phyloP scores from a whole-genome alignment of 2,329 filamentous ascomycete genomes.

The Aspergillus ochraceoroseus region DNA sequence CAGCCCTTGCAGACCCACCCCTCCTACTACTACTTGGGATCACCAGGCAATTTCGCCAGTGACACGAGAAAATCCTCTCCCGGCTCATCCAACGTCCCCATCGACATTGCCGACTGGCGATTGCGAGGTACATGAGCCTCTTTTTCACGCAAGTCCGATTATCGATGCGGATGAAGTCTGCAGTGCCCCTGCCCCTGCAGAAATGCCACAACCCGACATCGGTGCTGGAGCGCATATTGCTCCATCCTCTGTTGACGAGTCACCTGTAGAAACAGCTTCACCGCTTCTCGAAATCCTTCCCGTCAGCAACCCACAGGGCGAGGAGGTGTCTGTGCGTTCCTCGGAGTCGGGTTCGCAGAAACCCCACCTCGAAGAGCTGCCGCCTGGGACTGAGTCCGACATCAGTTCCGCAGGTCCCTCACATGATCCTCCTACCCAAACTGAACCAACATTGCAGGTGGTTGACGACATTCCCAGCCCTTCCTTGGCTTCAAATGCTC shows the following conservation, averaged over 20 bases:
- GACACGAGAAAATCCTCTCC: background rate
- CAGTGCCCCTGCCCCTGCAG: background rate
- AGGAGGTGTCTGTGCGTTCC: background rate
- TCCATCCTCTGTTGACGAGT: background rate
- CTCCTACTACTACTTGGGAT: background rate
- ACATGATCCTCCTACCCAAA: too few relatives aligned
- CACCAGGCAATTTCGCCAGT: background rate
- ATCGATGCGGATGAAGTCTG: background rate
- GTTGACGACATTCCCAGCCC: too few relatives aligned
- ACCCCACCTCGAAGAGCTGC: background rate
- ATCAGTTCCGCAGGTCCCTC: background rate
- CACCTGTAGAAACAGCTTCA: background rate
- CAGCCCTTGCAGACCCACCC: slow-evolving; percentile 6
- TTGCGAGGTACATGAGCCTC: background rate
- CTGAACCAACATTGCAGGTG: too few relatives aligned
- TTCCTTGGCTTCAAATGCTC: background rate
- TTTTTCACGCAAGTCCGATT: background rate
- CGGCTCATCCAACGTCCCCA: background rate
- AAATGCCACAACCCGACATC: background rate
- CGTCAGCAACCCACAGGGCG: background rate
- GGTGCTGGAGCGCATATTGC: background rate
- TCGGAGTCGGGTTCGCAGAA: background rate
- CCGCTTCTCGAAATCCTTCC: background rate
- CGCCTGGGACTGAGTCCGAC: background rate
- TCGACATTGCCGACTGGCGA: background rate